Base-by-base conservation (phyloP, 1,284 basidiomycete species). In the Ustilago sp. region DNA sequence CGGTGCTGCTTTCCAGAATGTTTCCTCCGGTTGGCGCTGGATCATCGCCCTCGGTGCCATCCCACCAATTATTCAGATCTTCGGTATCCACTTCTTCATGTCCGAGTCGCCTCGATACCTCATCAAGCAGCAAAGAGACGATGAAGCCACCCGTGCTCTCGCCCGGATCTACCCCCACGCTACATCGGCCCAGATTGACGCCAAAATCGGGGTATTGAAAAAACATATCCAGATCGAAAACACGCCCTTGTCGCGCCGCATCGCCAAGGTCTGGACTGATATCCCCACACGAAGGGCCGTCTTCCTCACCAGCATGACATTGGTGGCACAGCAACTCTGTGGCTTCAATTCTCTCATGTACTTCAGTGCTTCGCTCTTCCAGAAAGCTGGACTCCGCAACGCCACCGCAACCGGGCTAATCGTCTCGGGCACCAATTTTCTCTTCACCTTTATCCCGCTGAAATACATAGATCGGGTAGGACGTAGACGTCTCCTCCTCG, bases 361-460 rank as follows among this genome's bases (percentile, higher is more conserved):
- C 76, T 87, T 87, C 75, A 78, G 77, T 3, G 80, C 82, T 0
- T 86, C 84, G 2, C 74, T 88, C 41, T 87, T 87, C 75, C 59
- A 77, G 32, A 65, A 72, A 38, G 85, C 84, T 7, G 87, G 87
- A 2, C 84, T 87, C 63, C 59, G 80, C 58, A 86, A 87, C 59
- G 79, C 84, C 0, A 83, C 86, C 7, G 80, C 83, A 0, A 80
- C 80, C 1, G 81, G 82, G 8, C 77, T 87, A 8, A 82, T 87
- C 65, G 78, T 86, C 45, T 79, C 83, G 17, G 83, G 83, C 11
- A 79, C 81, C 71, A 87, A 87, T 87, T 93, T 94, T 83, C 76
- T 92, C 58, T 93, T 93, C 87, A 94, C 93, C 0, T 88, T 94
- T 58, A 87, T 94, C 55, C 92, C 93, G 0, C 88, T 95, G 48